Base-by-base conservation (phyloP, 441 rosid genomes). In the Adansonia madagascariensis region DNA sequence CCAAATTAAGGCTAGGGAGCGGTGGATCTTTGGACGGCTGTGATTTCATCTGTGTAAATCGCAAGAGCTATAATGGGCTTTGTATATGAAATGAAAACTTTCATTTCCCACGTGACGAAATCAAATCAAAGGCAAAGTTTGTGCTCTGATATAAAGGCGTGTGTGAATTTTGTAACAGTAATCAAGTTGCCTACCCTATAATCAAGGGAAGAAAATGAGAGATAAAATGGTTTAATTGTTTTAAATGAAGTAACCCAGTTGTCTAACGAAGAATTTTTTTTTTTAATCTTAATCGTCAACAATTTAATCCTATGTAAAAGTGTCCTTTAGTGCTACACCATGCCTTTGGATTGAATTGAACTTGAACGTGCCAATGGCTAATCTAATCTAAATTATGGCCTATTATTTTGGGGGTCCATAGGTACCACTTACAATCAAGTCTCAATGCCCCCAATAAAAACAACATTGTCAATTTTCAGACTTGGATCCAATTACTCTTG, bases 21-120 rank as follows among this genome's bases (percentile, higher is more conserved):
- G 31, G 35, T 22, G 63, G 39, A 59, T 20, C 8, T n/a, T 22
- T 59, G 35, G 63, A 20, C 63, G 35, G 63, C 10, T 59, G 63
- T 59, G 63, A 59, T 59, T 59, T 8, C 63, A 59, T 59, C 9
- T 20, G 35, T 59, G 63, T 20, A 59, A 60, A 60, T 27, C 65
- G 27, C 27, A 24, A 60, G 15, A 59, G 15, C 15, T 8, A n/a
- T 53, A 31, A 3, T 47, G 20, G 61, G 62, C 6, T 60, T 3
- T 5, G 65, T 24, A 60, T 2, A 11, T 24, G 7, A 1, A 46
- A 3, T 52, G 15, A 12, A 60, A 60, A 41, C 65, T 24, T 22
- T 24, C 39, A 60, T 60, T 24, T 60, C 27, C 65, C 65, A 60
- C 41, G 65, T 60, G 65, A 24, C 7, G 8, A 59, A 60, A 60